Evolutionary conservation across 73 alveolate species (phyloP), one percentile per base, ranked within the genome.

Genomic region (Paramecium primaurelia): DNA sequence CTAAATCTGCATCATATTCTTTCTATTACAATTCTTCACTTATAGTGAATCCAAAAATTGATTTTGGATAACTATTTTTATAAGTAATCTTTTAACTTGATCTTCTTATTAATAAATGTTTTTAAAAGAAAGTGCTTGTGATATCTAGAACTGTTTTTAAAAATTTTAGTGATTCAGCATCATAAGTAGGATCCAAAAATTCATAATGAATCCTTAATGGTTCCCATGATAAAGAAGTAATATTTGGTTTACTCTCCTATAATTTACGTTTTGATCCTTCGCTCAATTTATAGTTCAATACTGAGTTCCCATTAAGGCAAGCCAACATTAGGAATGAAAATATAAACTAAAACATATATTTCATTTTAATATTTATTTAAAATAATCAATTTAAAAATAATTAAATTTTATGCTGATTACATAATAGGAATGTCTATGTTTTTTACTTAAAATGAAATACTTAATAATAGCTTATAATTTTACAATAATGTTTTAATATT

Each of bases 1-100:
- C 84, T 68, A 68, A 68, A 34, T 68, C 84, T 28, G 84, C 84
- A 68, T 68, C 84, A 54, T 54, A 54, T 18, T 54, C 69, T 54
- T 54, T 54, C 20, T 20, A 1, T 54, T 54, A 0, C 6, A 54
- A 54, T 4, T 16, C 36, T 0, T 54, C 34, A 8, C 32, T 54
- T 5, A 54, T 54, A 18, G 11, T 54, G 22, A 54, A 54, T n/a
- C 69, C 69, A 54, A 18, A 54, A 54, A 54, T 54, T 18, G 20
- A 4, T 16, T 54, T 18, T 6, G 69, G 69, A 54, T 54, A 54
- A 54, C 9, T 25, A n/a, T 16, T 54, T 18, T 54, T 5, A 25
- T 54, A 54, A 54, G 69, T 54, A 54, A 54, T 16, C 32, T 54
- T 54, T 4, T 16, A 16, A 54, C 69, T 54, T 54, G 69, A 16